A percentile compares a stretch with the other conserved stretches of the same genome.
Conservation (phyloP, 2,329 filamentous ascomycete genomes). For the Bipolaris cookei region DNA sequence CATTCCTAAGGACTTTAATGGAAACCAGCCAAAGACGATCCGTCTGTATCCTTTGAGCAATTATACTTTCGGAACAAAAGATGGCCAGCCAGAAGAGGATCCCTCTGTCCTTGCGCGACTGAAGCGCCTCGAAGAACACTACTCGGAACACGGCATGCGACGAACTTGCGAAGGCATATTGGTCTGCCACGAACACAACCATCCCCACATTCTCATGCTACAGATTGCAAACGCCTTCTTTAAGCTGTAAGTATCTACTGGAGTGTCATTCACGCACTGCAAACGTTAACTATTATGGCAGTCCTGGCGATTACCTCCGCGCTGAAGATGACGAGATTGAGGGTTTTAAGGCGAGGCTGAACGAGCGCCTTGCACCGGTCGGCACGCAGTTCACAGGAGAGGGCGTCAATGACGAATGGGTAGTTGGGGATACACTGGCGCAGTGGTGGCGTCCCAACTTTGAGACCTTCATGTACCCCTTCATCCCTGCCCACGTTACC, state of each 20-base stretch:
- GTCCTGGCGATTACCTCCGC: constrained; percentile 89
- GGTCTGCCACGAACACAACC: constrained; percentile 98
- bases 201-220: constrained; percentile 97
- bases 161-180: constrained; percentile 96
- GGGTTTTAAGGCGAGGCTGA: constrained; percentile 92
- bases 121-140: constrained; percentile 95
- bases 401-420: constrained; percentile 90
- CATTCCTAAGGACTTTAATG: constrained; percentile 82
- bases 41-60: constrained; percentile 94
- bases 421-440: constrained; percentile 90
- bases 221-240: constrained; percentile 99
- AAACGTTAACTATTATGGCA: constrained; percentile 34
- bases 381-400: constrained; percentile 80
- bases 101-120: constrained; percentile 91
- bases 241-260: constrained; percentile 68
- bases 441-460: constrained; percentile 99
- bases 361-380: constrained; percentile 92
- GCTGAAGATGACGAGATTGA: constrained; percentile 89
- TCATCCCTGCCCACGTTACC: constrained; percentile 93
- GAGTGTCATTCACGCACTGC: neutral
- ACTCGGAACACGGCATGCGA: constrained; percentile 89
- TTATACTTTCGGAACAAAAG: constrained; percentile 98
- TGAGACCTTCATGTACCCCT: constrained; percentile 99
- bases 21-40: constrained; percentile 87
- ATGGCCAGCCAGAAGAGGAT: constrained; percentile 97